These are phyloP conservation scores for Ophiostoma populinum DNA, from an alignment of 2,329 filamentous ascomycete genomes.

Conservation along the genomic window DNA sequence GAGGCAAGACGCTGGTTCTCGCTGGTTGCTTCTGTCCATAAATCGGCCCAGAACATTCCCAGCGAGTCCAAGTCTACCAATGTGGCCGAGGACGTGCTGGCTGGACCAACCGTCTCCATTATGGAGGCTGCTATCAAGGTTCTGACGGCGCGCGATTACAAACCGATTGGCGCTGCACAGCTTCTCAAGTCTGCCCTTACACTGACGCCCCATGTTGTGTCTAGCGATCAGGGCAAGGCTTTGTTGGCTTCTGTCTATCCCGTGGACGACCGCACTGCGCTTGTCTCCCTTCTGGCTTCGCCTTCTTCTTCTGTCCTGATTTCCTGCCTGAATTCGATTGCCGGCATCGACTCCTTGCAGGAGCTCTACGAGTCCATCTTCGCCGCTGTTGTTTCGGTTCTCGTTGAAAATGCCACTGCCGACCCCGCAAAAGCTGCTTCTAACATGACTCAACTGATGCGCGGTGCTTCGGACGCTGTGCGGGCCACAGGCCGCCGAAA, in stretches of 20 bases:
- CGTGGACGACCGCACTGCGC: constrained; percentile 34
- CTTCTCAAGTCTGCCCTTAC: constrained; percentile 25
- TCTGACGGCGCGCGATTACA: constrained; percentile 33
- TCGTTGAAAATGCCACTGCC: constrained; percentile 17
- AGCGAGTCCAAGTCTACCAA: constrained; percentile 1
- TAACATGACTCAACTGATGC: constrained; percentile 29
- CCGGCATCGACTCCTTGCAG: constrained; percentile 23
- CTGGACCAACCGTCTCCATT: constrained; percentile 13
- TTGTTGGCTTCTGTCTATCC: constrained; percentile 27
- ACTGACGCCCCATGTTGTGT: constrained; percentile 25
- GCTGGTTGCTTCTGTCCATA: constrained; percentile 30
- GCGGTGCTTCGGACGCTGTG: constrained; percentile 21
- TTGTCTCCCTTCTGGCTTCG: constrained; percentile 44
- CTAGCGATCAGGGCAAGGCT: constrained; percentile 12
- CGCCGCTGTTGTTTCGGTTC: constrained; percentile 21
- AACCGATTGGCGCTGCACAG: constrained; percentile 37
- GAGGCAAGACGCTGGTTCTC: constrained; percentile 52
- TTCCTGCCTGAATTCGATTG: constrained; percentile 42
- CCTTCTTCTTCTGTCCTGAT: constrained; percentile 51
- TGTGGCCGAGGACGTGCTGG: constrained; percentile 12
- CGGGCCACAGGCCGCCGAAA: constrained; percentile 19
- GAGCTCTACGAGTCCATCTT: constrained; percentile 17
- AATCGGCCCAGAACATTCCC: constrained; percentile 5
- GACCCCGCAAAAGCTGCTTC: constrained; percentile 16
- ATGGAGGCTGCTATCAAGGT: constrained; percentile 22